phyloP scores from a whole-genome alignment of 2,329 filamentous ascomycete species.

The Trichophyton simii region DNA sequence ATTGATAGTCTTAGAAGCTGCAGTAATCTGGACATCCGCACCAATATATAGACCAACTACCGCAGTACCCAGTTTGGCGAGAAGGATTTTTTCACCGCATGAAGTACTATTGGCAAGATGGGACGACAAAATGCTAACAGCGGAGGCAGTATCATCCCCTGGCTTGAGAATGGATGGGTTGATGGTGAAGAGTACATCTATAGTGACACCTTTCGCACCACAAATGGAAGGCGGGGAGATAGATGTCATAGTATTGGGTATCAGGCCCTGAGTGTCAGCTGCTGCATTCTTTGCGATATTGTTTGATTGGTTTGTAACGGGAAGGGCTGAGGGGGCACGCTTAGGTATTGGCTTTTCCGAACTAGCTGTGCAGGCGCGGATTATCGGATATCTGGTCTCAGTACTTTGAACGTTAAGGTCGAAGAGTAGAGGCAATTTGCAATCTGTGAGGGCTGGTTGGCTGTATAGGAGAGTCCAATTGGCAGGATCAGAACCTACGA shows the following conservation, averaged over 20 bases:
- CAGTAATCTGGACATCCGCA: conserved; percentile 5
- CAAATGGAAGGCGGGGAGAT: background rate
- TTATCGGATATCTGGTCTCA: background rate
- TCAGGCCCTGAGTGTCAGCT: background rate
- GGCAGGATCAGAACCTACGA: conserved; percentile 4
- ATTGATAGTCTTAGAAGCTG: background rate
- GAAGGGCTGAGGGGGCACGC: too few species aligned
- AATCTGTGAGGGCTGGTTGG: background rate
- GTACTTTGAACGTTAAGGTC: conserved; percentile 9
- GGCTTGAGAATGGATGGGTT: background rate
- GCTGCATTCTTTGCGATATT: background rate
- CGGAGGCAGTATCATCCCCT: background rate
- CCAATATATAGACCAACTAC: conserved; percentile 9
- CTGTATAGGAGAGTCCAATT: conserved; percentile 8
- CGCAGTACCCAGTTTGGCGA: conserved; percentile 6
- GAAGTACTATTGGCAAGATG: conserved; percentile 1
- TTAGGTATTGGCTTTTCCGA: too few species aligned
- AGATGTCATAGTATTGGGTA: background rate
- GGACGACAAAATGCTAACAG: background rate
- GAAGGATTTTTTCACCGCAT: conserved; percentile 7
- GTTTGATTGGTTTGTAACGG: background rate
- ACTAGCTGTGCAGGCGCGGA: conserved; percentile 7
- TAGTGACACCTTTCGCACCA: background rate
- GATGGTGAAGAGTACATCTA: background rate
- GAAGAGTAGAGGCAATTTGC: conserved; percentile 8